Evolutionary conservation across 192 early-diverging fungal genomes (phyloP), one percentile per base, ranked within the genome.

Genomic region (Backusella westeae): DNA sequence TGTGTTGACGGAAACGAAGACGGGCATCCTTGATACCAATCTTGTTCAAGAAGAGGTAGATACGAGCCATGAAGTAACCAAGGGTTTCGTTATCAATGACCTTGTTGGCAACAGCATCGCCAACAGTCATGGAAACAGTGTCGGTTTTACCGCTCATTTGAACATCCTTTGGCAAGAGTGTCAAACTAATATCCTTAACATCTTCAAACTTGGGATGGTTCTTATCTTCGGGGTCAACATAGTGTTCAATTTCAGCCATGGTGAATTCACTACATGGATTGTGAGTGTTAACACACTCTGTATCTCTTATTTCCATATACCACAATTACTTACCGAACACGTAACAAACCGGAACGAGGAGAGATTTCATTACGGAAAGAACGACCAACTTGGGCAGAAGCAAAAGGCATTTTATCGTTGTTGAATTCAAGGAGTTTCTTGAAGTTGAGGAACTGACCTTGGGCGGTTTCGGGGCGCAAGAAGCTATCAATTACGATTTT

Each of bases 181-280:
- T 90, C 69, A 98, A 81, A 71, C 85, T 87, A 75, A 95, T 81
- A 80, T 94, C 87, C 67, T 91, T 89, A 65, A 97, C 91, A 72
- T 96, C 94, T 70, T 90, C 85, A 82, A 99, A 99, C 63, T 95
- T 92, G 26, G 92, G 82, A 85, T 99, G 98, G 53, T 93, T 80
- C 90, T 99, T 99, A 83, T 94, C 92, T 26, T 78, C 67, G 2
- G 98, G 97, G 80, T 99, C 96, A 5, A 99, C 98, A 77, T 94
- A 99, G 88, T 99, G 98, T 84, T 99, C 98, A 84, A 99, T 95
- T 84, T 99, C 98, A 35, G 96, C 95, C 97, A 99, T 97, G 23
- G 94, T 96, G 82, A 99, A 99, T 84, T 98, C 97, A 85, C 95
- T 93, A 71, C 34, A 49, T 36, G 32, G 35, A 35, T 34, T 34